Percentiles rank a stretch among this genome's conserved stretches.
phyloP scores from a whole-genome alignment of 352 stramenopile species.

The Pythium aphanidermatum region DNA sequence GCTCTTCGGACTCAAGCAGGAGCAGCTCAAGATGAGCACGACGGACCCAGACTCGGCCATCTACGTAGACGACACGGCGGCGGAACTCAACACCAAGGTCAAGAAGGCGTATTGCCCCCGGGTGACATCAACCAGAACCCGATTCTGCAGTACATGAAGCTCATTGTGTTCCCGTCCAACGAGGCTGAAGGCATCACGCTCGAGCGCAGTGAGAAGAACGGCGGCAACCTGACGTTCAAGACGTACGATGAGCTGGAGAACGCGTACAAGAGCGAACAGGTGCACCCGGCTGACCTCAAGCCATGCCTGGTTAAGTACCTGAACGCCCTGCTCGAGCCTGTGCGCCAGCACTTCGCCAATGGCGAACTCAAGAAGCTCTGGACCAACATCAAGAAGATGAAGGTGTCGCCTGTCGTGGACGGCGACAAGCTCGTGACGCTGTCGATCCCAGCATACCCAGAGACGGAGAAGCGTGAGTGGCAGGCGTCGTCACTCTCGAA shows the following conservation, averaged over 20 bases:
- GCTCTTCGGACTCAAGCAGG: slow-evolving; percentile 97
- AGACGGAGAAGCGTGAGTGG: slow-evolving; percentile 57
- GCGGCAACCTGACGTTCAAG: slow-evolving; percentile 83
- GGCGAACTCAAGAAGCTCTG: slow-evolving; percentile 95
- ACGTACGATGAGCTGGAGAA: slow-evolving; percentile 87
- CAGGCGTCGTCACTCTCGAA: slow-evolving; percentile 71
- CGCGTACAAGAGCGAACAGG: slow-evolving; percentile 88
- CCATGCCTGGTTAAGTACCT: slow-evolving; percentile 90
- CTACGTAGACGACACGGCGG: slow-evolving; percentile 96
- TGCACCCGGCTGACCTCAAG: slow-evolving; percentile 98
- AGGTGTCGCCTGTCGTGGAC: slow-evolving; percentile 54
- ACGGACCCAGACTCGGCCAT: slow-evolving; percentile 96
- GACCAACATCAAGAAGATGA: slow-evolving; percentile 90
- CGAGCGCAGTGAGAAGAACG: slow-evolving; percentile 82
- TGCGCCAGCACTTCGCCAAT: slow-evolving; percentile 94
- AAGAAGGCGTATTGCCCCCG: slow-evolving; percentile 98
- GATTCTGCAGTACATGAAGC: slow-evolving; percentile 95
- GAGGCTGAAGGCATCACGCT: slow-evolving; percentile 53
- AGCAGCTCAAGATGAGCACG: slow-evolving; percentile 99
- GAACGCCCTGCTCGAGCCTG: slow-evolving; percentile 93
- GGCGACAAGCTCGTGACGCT: slow-evolving; percentile 72
- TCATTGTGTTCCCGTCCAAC: slow-evolving; percentile 91
- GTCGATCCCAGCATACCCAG: slow-evolving; percentile 49
- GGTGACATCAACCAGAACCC: slow-evolving; percentile 89
- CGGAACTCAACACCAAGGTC: slow-evolving; percentile 96